Evolutionary conservation across 2,329 filamentous ascomycete species (phyloP).

Genomic region (Rhynchosporium secalis): DNA sequence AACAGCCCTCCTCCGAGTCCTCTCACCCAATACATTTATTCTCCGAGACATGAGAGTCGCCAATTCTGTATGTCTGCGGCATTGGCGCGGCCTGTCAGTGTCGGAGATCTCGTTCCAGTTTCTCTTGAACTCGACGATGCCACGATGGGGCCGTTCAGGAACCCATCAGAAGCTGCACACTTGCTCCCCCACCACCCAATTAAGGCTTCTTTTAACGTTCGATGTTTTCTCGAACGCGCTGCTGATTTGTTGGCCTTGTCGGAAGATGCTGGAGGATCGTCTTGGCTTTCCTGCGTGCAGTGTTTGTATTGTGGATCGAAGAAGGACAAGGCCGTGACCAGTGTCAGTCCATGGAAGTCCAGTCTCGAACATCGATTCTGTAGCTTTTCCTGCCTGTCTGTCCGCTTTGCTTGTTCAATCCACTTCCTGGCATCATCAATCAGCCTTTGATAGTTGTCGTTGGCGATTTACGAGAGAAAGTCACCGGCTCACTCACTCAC

Average conservation of each 20-base stretch:
- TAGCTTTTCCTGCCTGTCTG: slow-evolving; percentile 12
- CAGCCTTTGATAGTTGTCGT: slow-evolving; percentile 22
- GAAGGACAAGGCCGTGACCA: slow-evolving; percentile 9
- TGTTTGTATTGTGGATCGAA: neutral
- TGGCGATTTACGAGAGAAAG: slow-evolving; percentile 15
- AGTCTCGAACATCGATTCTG: neutral
- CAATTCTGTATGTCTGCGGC: slow-evolving; percentile 25
- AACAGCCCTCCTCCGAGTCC: neutral
- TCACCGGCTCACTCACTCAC: slow-evolving; percentile 27
- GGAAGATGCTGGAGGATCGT: neutral
- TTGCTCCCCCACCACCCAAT: slow-evolving; percentile 16
- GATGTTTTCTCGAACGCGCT: slow-evolving; percentile 17
- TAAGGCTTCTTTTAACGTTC: slow-evolving; percentile 15
- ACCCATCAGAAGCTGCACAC: neutral
- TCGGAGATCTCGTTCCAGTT: slow-evolving; percentile 35
- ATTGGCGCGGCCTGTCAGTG: slow-evolving; percentile 26
- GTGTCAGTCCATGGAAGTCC: slow-evolving; percentile 7
- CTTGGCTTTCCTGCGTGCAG: slow-evolving; percentile 12
- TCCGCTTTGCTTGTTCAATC: slow-evolving; percentile 17
- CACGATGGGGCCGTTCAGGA: slow-evolving; percentile 16
- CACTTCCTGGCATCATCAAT: slow-evolving; percentile 27
- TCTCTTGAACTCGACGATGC: slow-evolving; percentile 8
- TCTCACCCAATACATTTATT: slow-evolving; percentile 22
- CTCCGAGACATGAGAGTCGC: slow-evolving; percentile 19
- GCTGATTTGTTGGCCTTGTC: slow-evolving; percentile 20